Conservation (phyloP, 306 rosid species). For the Arachis hypogaea region DNA sequence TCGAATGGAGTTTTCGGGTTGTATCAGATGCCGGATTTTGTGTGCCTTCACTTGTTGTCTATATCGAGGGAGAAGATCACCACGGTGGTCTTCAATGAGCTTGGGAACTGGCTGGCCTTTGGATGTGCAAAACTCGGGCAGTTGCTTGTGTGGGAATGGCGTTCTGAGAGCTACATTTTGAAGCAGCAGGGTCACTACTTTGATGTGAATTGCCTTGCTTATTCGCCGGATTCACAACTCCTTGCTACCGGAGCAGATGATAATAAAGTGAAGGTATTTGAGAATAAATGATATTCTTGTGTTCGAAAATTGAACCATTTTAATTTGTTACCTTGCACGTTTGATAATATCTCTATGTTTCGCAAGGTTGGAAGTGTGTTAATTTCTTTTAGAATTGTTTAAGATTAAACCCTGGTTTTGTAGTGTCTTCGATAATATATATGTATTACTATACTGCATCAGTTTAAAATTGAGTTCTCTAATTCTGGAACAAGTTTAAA, state of each 20-base stretch:
- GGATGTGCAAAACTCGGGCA: conserved; percentile 95
- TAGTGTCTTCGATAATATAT: no score
- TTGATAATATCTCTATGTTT: conserved; percentile 5
- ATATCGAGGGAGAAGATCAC: conserved; percentile 90
- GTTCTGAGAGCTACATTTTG: conserved; percentile 85
- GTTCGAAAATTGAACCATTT: conserved; percentile 4
- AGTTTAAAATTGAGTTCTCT: no score
- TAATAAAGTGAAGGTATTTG: conserved; percentile 91
- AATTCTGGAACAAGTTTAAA: neutral
- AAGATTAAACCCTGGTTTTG: no score
- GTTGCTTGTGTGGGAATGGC: conserved; percentile 97
- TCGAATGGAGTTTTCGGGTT: conserved; percentile 85
- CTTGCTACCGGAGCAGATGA: conserved; percentile 98
- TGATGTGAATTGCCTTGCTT: conserved; percentile 86
- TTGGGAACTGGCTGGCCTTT: conserved; percentile 87
- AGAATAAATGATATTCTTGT: neutral
- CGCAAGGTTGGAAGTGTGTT: neutral
- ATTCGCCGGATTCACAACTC: conserved; percentile 81
- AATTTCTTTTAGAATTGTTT: neutral
- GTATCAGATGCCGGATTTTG: conserved; percentile 94
- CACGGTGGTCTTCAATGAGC: conserved; percentile 74
- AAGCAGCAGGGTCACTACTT: conserved; percentile 99
- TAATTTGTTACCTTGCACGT: conserved; percentile 20
- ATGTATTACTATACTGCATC: no score
- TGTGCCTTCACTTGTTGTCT: conserved; percentile 78